A percentile compares a stretch with the other conserved stretches of the same genome.
These are phyloP conservation scores for Neurospora sp. DNA, from an alignment of 495 filamentous ascomycete genomes.

Conservation along the genomic window DNA sequence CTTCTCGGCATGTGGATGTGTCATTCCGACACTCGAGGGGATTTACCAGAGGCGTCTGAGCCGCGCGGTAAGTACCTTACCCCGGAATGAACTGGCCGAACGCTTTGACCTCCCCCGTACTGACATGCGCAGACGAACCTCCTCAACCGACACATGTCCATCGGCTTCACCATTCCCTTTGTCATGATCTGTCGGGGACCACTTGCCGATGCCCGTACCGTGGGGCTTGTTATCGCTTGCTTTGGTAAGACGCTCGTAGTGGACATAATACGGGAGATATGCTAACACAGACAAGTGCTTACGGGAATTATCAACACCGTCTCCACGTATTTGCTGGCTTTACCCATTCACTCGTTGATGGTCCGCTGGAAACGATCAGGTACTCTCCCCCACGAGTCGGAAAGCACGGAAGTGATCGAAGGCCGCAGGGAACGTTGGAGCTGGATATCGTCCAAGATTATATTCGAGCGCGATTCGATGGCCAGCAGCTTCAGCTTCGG, in stretches of 20 bases:
- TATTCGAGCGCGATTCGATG: conserved; percentile 2
- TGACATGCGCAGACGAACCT: conserved; percentile 14
- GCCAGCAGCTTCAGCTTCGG: conserved; percentile 2
- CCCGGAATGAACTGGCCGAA: neutral
- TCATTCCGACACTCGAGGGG: conserved; percentile 10
- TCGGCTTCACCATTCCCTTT: conserved; percentile 38
- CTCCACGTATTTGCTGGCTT: conserved; percentile 10
- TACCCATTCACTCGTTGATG: conserved; percentile 18
- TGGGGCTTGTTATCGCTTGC: conserved; percentile 27
- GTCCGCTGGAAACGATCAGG: conserved; percentile 9
- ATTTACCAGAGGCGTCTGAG: conserved; percentile 27
- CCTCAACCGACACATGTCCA: conserved; percentile 38
- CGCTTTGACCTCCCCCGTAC: neutral
- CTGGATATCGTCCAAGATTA: neutral
- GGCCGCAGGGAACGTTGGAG: neutral
- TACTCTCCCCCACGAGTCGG: neutral
- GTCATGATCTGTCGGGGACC: conserved; percentile 34
- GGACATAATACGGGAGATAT: neutral
- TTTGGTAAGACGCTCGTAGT: conserved; percentile 22
- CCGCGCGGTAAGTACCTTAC: conserved; percentile 18
- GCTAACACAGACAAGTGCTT: conserved; percentile 15
- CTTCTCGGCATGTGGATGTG: conserved; percentile 1
- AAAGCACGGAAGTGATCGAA: neutral
- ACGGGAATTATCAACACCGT: conserved; percentile 21
- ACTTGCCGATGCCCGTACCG: conserved; percentile 17